Conservation (phyloP, 1,284 basidiomycete genomes). For the Rhodotorula mucilaginosa region DNA sequence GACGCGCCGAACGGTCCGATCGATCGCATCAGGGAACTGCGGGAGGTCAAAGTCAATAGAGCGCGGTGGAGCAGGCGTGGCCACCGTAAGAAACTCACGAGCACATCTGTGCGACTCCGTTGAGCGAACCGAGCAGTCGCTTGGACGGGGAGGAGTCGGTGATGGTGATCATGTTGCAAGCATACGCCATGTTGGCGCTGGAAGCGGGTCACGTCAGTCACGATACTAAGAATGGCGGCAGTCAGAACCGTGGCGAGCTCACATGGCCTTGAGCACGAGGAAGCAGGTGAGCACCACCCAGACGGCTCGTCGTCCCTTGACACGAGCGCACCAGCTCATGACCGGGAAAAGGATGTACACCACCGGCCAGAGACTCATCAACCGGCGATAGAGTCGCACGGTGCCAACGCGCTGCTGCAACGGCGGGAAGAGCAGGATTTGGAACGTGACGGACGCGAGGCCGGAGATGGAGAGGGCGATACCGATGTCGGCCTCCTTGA, state of each 20-base stretch:
- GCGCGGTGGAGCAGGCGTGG: neutral
- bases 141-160: constrained; percentile 44
- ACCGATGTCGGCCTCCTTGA: constrained; percentile 42
- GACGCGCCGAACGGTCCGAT: constrained; percentile 34
- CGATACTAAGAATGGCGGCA: no score
- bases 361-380: constrained; percentile 47
- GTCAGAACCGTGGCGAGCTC: neutral
- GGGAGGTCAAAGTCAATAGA: neutral
- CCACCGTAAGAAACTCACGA: constrained; percentile 12
- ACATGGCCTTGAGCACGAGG: constrained; percentile 41
- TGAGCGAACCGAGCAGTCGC: constrained; percentile 44
- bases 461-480: constrained; percentile 46
- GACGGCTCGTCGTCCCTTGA: constrained; percentile 1
- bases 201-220: neutral
- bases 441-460: constrained; percentile 44
- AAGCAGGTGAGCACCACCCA: constrained; percentile 39
- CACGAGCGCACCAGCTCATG: constrained; percentile 41
- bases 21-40: constrained; percentile 36
- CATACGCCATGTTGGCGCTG: constrained; percentile 29
- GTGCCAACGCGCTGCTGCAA: constrained; percentile 48
- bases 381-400: constrained; percentile 44
- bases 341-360: constrained; percentile 46
- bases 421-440: constrained; percentile 49
- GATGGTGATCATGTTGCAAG: constrained; percentile 47
- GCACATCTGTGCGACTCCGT: constrained; percentile 46